Base-by-base conservation (phyloP, 441 rosid genomes). In the Pelargonium citronellum region DNA sequence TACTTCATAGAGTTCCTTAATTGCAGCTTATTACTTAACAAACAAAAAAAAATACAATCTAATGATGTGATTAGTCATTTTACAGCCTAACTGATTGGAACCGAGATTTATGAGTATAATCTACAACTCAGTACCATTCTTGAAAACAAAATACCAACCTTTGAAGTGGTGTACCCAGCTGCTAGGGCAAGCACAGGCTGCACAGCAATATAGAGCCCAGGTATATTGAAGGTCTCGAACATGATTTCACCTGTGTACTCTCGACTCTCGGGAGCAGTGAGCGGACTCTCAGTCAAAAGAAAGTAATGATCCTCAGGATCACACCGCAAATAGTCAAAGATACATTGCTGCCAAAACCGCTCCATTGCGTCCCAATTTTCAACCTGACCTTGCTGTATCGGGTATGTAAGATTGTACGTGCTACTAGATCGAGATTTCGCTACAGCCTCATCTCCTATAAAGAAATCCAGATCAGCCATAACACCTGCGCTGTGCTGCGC, bases 251-350 rank as follows among this genome's bases (percentile, higher is more conserved):
- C 99, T 0, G 96, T 89, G 60, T 90, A 95, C 69, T 95, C 99
- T n/a, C 97, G 86, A 69, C 85, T 91, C 79, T 92, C 97, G 0
- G 99, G 99, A 67, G 97, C 89, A 66, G 99, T 91, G 34, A 95
- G 97, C 1, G 99, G 99, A 77, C 99, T 90, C 79, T 95, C 99
- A 0, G 97, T 95, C 81, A 95, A 82, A 73, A 95, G 83, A 77
- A 95, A 95, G 83, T 87, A 95, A 79, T 95, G 99, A 87, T 95
- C 99, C 81, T 95, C 99, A 0, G 99, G 99, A 84, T 95, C 98
- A 70, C 99, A 95, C 72, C 99, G 87, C 85, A 92, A 75, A 69
- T 95, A 90, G 72, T 92, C 90, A 73, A 95, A 95, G 27, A 95
- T 85, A 85, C 97, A 92, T 77, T 95, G 96, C 83, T 95, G 97